Base-by-base conservation (phyloP, 345 rosid species). In the Syzygium aqueum region DNA sequence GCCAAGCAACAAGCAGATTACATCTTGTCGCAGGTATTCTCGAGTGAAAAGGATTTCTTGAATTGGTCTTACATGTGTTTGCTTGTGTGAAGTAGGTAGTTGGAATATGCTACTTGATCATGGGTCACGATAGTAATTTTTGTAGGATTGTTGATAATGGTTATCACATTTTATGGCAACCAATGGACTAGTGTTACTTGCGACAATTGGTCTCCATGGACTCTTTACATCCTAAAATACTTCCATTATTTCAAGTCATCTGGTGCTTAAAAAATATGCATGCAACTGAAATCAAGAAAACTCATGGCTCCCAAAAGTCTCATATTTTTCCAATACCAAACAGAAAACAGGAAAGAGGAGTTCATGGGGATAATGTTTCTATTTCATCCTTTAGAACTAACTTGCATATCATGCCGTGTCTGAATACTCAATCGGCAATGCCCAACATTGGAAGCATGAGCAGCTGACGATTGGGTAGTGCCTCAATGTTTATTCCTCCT, bases 1-100 rank as follows among this genome's bases (percentile, higher is more conserved):
- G 98, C 99, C 61, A 97, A 96, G 90, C 97, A 96, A 86, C 99
- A 97, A 91, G 97, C 96, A 54, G 98, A 95, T 91, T 96, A 98
- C 93, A 93, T 93, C 73, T 92, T 98, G 86, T 90, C 96, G 86
- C 98, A 96, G 99, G 99, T 95, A 93, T 82, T 63, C 33, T 51
- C 27, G 0, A 37, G 53, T 50, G 50, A 49, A 49, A 59, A 13
- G 37, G 51, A 67, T 73, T 37, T 63, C 77, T 61, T 15, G 37
- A 63, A 46, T 61, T 85, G 87, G 77, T 25, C 50, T 37, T 3
- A n/a, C 85, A 28, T 37, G 17, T 16, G 59, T 84, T 51, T 51
- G 59, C 25, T 84, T 51, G 25, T 51, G 56, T 51, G 51, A n/a
- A 28, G 52, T n/a, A 84, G 56, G 57, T 84, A 84, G 22, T 12